Evolutionary conservation across 805 yeast species (phyloP).

Genomic region (Zygoascus biomembranicola): DNA sequence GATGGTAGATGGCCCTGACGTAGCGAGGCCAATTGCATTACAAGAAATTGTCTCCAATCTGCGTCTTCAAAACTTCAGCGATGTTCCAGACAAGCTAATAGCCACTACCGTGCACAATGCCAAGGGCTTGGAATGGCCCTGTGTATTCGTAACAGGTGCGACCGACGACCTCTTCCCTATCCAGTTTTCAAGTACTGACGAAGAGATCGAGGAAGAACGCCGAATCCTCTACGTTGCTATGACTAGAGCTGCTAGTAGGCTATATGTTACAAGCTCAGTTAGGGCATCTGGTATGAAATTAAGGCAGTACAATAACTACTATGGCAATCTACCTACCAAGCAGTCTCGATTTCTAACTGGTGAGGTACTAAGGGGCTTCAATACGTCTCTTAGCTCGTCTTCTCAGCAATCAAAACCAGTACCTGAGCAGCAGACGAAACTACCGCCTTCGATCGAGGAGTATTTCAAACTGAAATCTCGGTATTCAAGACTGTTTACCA

Average conservation of each 20-base stretch:
- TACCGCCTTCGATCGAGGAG: not conserved
- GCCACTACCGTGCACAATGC: slow-evolving; percentile 87
- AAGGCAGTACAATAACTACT: not conserved
- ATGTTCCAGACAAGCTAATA: slow-evolving; percentile 22
- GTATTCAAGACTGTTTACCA: not conserved
- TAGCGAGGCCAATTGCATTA: not conserved
- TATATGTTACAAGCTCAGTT: not conserved
- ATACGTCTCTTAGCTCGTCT: not conserved
- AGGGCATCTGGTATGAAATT: not conserved
- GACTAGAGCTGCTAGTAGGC: slow-evolving; percentile 19
- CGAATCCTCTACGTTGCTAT: slow-evolving; percentile 23
- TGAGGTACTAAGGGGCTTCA: not conserved
- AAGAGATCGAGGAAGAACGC: slow-evolving; percentile 14
- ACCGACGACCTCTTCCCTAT: slow-evolving; percentile 10
- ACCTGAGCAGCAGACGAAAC: not conserved
- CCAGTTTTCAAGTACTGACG: not conserved
- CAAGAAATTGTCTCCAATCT: slow-evolving; percentile 7
- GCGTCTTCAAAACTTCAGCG: slow-evolving; percentile 10
- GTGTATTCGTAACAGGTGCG: slow-evolving; percentile 45
- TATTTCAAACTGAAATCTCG: not conserved
- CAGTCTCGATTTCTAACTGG: not conserved
- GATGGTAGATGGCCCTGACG: not conserved
- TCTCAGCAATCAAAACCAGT: not conserved
- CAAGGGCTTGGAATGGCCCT: slow-evolving; percentile 93
- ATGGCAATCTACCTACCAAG: not conserved